Evolutionary conservation across 257 asterid species (phyloP).

Genomic region (Echium plantagineum): DNA sequence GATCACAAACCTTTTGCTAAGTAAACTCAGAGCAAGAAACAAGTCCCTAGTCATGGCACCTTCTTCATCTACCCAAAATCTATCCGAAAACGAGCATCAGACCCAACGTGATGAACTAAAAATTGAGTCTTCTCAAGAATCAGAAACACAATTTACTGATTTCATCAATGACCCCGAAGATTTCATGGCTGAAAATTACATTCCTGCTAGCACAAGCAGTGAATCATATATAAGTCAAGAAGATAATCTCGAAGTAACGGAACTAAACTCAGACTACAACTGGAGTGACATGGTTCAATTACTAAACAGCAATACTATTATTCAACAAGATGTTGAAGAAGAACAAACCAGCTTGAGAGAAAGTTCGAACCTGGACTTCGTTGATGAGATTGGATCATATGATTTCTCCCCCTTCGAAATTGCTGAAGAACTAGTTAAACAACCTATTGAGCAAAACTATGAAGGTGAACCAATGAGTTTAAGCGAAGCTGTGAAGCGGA

Average conservation of each 20-base stretch:
- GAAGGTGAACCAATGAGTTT: constrained; percentile 31
- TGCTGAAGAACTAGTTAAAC: constrained; percentile 39
- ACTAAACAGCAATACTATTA: constrained; percentile 5
- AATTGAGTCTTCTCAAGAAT: constrained; percentile 23
- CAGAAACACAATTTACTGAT: constrained; percentile 41
- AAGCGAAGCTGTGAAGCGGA: constrained; percentile 54
- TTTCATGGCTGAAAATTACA: constrained; percentile 14
- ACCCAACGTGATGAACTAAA: constrained; percentile 6
- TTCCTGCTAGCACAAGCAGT: constrained; percentile 4
- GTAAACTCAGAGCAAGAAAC: constrained; percentile 57
- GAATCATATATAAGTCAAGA: constrained; percentile 12
- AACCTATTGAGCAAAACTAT: constrained; percentile 7
- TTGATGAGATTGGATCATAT: constrained; percentile 44
- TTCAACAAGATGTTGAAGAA: constrained; percentile 16
- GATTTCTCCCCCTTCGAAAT: constrained; percentile 59
- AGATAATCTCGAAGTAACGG: constrained; percentile 7
- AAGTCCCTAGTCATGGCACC: constrained; percentile 22
- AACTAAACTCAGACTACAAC: constrained; percentile 8
- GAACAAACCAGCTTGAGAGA: constrained; percentile 14
- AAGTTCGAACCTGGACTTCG: constrained; percentile 39
- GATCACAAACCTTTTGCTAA: constrained; percentile 59
- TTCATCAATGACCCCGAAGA: constrained; percentile 51
- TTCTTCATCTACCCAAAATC: constrained; percentile 8
- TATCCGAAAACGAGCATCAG: constrained; percentile 8
- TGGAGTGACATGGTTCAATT: constrained; percentile 17